Conservation (phyloP, 2,329 filamentous ascomycete genomes). For the Penicillium psychrosexuale region DNA sequence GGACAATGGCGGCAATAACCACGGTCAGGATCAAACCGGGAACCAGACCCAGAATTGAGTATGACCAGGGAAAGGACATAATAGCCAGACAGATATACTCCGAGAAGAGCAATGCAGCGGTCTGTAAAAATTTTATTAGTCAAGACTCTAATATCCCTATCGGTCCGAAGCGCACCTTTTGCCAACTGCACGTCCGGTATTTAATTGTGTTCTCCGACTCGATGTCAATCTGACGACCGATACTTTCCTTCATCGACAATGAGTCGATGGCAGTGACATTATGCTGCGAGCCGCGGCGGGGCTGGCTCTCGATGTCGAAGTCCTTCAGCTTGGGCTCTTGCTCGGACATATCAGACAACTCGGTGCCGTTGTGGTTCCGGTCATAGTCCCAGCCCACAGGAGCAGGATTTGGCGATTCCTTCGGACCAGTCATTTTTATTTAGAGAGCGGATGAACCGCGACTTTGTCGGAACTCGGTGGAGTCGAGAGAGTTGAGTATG, state of each 20-base stretch:
- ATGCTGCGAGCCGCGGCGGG: constrained; percentile 17
- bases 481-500: constrained; percentile 24
- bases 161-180: constrained; percentile 59
- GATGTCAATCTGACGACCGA: constrained; percentile 68
- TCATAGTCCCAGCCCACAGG: constrained; percentile 13
- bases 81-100: constrained; percentile 93
- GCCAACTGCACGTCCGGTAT: constrained; percentile 91
- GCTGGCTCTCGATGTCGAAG: constrained; percentile 30
- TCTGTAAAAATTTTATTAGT: constrained; percentile 49
- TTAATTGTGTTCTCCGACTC: constrained; percentile 79
- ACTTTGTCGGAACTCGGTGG: constrained; percentile 30
- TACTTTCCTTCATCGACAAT: constrained; percentile 44
- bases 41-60: constrained; percentile 80
- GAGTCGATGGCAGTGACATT: constrained; percentile 27
- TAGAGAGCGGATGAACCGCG: constrained; percentile 35
- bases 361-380: constrained; percentile 15
- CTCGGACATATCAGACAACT: constrained; percentile 23
- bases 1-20: constrained; percentile 70
- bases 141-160: background rate
- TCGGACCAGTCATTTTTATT: constrained; percentile 37
- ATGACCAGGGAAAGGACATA: constrained; percentile 95
- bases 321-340: constrained; percentile 29
- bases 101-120: constrained; percentile 82
- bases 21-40: constrained; percentile 81
- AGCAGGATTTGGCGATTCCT: constrained; percentile 18